phyloP scores from a whole-genome alignment of 148 eudicot species.

The Camellia lanceoleosa region DNA sequence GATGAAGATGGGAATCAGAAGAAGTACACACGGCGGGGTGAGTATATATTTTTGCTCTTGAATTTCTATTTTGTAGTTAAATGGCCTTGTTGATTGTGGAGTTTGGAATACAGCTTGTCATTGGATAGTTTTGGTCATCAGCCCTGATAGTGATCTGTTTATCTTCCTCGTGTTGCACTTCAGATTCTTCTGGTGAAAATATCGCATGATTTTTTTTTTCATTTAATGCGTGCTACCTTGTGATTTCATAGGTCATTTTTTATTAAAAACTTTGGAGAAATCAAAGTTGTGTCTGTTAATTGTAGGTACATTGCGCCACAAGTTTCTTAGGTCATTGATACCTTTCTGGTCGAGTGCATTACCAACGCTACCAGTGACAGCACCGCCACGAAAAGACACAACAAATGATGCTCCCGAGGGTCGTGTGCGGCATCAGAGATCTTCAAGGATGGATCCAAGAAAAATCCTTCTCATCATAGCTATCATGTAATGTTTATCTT shows the following conservation, averaged over 20 bases:
- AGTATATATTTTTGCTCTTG: constrained; percentile 15
- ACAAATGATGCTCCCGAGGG: constrained; percentile 68
- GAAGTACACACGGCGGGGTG: constrained; percentile 82
- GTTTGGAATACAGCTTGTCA: not conserved
- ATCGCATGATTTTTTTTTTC: not conserved
- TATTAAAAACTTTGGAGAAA: not conserved
- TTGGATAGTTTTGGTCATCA: not conserved
- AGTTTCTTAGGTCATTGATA: constrained; percentile 70
- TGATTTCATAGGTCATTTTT: not conserved
- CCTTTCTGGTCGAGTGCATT: constrained; percentile 95
- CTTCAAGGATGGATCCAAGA: constrained; percentile 97
- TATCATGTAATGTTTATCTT: constrained; percentile 62
- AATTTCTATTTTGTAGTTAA: constrained; percentile 12
- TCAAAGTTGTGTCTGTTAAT: not conserved
- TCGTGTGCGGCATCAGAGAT: constrained; percentile 61
- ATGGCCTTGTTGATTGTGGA: not conserved
- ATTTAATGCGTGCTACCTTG: not conserved
- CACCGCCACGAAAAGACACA: constrained; percentile 75
- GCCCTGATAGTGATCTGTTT: not conserved
- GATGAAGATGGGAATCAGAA: constrained; percentile 91
- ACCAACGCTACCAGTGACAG: constrained; percentile 92
- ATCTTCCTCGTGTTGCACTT: not conserved
- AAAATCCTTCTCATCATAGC: constrained; percentile 88
- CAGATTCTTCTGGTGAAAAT: not conserved
- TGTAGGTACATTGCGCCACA: constrained; percentile 80